A percentile compares a stretch with the other conserved stretches of the same genome.
phyloP scores from a whole-genome alignment of 768 basidiomycete genomes.

The Suillus subluteus region DNA sequence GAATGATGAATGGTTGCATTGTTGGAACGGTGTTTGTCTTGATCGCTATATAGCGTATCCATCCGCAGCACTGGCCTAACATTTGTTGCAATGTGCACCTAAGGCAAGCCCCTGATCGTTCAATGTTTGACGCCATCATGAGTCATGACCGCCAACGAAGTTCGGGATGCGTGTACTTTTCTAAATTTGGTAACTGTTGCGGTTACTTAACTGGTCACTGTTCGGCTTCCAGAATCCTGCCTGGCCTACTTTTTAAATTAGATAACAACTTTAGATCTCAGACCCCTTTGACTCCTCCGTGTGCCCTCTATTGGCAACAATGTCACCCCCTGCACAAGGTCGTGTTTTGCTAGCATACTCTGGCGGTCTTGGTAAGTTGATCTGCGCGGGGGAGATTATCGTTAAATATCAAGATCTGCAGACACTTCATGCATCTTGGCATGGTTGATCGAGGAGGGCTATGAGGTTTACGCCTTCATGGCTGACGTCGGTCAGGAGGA shows the following conservation, averaged over 20 bases:
- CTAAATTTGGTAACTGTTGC: background rate
- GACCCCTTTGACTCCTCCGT: background rate
- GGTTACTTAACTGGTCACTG: background rate
- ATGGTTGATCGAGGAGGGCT: constrained; percentile 98
- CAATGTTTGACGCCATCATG: no score
- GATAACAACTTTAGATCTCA: no score
- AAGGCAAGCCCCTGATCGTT: background rate
- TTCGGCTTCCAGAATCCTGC: background rate
- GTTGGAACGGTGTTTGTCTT: background rate
- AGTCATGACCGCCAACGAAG: no score
- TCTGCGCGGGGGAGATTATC: background rate
- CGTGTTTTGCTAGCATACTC: constrained; percentile 98
- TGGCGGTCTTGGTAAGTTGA: constrained; percentile 86
- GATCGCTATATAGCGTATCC: background rate
- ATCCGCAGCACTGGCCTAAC: background rate
- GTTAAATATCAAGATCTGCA: constrained; percentile 34
- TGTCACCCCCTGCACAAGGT: constrained; percentile 44
- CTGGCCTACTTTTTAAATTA: background rate
- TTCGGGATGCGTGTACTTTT: no score
- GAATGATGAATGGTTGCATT: background rate
- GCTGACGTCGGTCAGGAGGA: constrained; percentile 94
- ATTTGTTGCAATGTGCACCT: background rate
- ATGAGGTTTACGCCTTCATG: constrained; percentile 97
- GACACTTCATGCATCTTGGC: constrained; percentile 99
- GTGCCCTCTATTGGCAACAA: background rate